These are phyloP conservation scores for Meredithiella fracta DNA, from an alignment of 2,329 filamentous ascomycete species.

Conservation along the genomic window DNA sequence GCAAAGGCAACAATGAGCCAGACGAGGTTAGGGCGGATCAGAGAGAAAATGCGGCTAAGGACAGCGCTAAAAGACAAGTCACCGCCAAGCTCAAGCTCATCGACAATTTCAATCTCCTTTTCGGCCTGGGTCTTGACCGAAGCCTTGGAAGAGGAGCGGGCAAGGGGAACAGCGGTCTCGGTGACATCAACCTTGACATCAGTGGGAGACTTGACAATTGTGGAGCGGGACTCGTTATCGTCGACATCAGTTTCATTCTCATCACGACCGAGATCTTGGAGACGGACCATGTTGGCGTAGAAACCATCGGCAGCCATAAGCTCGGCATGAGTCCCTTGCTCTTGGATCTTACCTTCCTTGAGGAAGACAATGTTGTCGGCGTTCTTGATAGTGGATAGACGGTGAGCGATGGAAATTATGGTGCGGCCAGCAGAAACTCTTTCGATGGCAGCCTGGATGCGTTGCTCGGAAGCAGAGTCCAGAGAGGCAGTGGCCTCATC, in stretches of 20 bases:
- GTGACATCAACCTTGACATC: conserved; percentile 22
- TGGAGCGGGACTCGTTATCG: conserved; percentile 20
- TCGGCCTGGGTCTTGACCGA: conserved; percentile 20
- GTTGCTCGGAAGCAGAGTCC: conserved; percentile 39
- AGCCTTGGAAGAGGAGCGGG: conserved; percentile 25
- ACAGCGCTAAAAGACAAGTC: conserved; percentile 26
- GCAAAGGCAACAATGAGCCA: conserved; percentile 26
- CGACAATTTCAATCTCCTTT: conserved; percentile 20
- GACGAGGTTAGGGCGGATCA: conserved; percentile 25
- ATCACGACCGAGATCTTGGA: conserved; percentile 23
- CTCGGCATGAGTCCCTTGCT: conserved; percentile 46
- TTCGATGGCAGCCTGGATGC: conserved; percentile 35
- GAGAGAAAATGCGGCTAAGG: conserved; percentile 23
- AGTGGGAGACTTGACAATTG: conserved; percentile 20
- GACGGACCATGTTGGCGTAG: conserved; percentile 36
- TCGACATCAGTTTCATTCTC: conserved; percentile 17
- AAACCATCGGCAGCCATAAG: conserved; percentile 35
- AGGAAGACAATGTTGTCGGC: conserved; percentile 54
- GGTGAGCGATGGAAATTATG: conserved; percentile 49
- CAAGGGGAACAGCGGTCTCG: conserved; percentile 23
- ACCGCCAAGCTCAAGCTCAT: conserved; percentile 24
- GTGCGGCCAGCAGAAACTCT: conserved; percentile 36
- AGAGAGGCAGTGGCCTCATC: conserved; percentile 47
- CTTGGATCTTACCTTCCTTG: conserved; percentile 40
- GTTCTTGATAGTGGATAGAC: conserved; percentile 43